Base-by-base conservation (phyloP, 2,329 filamentous ascomycete species). In the Fusarium graminum region DNA sequence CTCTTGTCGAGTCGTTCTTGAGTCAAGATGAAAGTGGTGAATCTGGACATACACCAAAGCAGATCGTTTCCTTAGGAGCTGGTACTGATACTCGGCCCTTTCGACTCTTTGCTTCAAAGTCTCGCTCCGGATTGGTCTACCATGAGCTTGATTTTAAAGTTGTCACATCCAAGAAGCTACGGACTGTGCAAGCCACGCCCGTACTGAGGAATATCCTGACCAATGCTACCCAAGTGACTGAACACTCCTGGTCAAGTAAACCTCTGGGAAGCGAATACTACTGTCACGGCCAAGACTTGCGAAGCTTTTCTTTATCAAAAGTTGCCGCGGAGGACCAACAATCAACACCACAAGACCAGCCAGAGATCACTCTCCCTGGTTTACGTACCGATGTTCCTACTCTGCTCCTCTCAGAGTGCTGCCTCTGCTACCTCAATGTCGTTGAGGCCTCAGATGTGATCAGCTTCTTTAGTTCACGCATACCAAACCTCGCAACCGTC, bases 71-170 rank as follows among this genome's bases (percentile, higher is more conserved):
- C 0, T 85, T 99, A 1, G 95, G 95, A 29, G 94, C 95, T 16
- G 95, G 95, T 25, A 97, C 94, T 12, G 95, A 99, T 75, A 98
- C 95, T 8, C 87, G 95, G 16, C 90, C 89, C 60, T 93, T 97
- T 74, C 89, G 92, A 19, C 80, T 97, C 1, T 84, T 92, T 59
- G 78, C 86, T 10, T 75, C 80, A 16, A 76, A 80, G 1, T 52
- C 61, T 8, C 65, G 72, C 7, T 56, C 72, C 14, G 73, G 77
- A 13, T 77, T 97, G 17, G 76, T 90, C 58, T 99, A 98, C 77
- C 94, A 98, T 77, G 95, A 99, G 77, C 82, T 99, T 56, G 95
- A 99, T 77, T 98, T 98, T 72, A 85, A 91, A 1, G 78, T 85
- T 22, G 93, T 94, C 53, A 89, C 88, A n/a, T 75, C 80, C 4